Conservation (phyloP, 1,284 basidiomycete genomes). For the Ganoderma lucidum region DNA sequence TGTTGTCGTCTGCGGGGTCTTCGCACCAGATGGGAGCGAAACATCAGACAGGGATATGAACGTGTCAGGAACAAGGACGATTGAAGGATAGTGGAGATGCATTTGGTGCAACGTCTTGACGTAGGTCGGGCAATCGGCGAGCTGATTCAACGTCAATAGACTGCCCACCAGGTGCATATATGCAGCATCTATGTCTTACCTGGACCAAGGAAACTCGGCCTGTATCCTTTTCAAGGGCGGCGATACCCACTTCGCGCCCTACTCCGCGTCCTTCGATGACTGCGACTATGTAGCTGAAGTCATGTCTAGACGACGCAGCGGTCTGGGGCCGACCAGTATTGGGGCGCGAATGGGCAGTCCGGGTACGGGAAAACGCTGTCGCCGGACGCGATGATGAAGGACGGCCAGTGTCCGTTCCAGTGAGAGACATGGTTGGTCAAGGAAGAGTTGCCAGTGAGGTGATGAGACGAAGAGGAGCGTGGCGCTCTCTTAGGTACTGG, state of each 20-base stretch:
- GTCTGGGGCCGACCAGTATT: conserved; percentile 65
- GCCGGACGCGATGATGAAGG: conserved; percentile 28
- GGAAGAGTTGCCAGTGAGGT: background rate
- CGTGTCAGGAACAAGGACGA: conserved; percentile 83
- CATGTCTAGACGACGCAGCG: conserved; percentile 61
- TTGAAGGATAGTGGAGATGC: conserved; percentile 74
- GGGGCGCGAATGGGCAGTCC: conserved; percentile 41
- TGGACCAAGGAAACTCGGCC: conserved; percentile 79
- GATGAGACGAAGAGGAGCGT: background rate
- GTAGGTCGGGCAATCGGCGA: conserved; percentile 85
- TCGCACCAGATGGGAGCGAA: conserved; percentile 53
- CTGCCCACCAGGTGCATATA: conserved; percentile 9
- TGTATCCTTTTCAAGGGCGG: conserved; percentile 83
- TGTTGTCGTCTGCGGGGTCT: conserved; percentile 56
- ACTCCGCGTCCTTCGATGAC: conserved; percentile 79
- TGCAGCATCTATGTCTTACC: conserved; percentile 46
- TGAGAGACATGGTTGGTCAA: conserved; percentile 20
- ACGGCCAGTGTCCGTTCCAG: conserved; percentile 6
- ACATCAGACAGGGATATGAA: conserved; percentile 66
- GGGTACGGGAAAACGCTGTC: conserved; percentile 36
- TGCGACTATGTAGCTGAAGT: conserved; percentile 69
- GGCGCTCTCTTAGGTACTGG: background rate
- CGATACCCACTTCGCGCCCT: conserved; percentile 85
- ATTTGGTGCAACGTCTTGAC: conserved; percentile 90
- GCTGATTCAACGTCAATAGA: conserved; percentile 49